Conservation (phyloP, 192 early-diverging fungal genomes). For the Mortierella antarctica region DNA sequence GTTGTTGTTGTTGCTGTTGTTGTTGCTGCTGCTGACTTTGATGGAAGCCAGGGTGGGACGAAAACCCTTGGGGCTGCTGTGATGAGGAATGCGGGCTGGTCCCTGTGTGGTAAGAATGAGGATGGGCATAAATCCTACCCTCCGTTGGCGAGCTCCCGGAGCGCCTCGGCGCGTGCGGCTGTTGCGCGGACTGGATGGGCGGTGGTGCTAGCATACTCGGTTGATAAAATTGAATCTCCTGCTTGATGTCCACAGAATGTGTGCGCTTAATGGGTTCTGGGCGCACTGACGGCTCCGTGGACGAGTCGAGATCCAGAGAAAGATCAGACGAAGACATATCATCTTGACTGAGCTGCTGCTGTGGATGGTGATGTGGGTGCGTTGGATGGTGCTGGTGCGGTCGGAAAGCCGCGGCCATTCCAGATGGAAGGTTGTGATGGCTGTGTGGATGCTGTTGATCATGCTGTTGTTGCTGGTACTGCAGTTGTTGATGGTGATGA, state of each 20-base stretch:
- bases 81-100: no score
- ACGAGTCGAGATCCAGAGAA: slow-evolving; percentile 22
- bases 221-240: slow-evolving; percentile 38
- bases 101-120: no score
- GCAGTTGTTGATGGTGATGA: slow-evolving; percentile 24
- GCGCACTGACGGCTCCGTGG: slow-evolving; percentile 7
- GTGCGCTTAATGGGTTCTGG: slow-evolving; percentile 21
- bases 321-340: slow-evolving; percentile 23
- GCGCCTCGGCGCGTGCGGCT: neutral
- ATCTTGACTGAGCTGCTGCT: neutral
- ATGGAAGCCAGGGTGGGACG: slow-evolving; percentile 21
- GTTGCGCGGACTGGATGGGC: slow-evolving; percentile 23
- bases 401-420: slow-evolving; percentile 40
- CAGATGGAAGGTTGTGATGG: slow-evolving; percentile 22
- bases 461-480: slow-evolving; percentile 15
- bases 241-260: slow-evolving; percentile 39
- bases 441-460: slow-evolving; percentile 16
- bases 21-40: slow-evolving; percentile 11
- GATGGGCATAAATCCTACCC: no score
- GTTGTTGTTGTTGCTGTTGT: slow-evolving; percentile 19
- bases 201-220: neutral
- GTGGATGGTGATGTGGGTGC: slow-evolving; percentile 11
- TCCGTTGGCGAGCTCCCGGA: no score
- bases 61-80: neutral
- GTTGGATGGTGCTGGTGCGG: slow-evolving; percentile 30